Evolutionary conservation across 73 alveolate species (phyloP).

Genomic region (Paramecium pentaurelia): DNA sequence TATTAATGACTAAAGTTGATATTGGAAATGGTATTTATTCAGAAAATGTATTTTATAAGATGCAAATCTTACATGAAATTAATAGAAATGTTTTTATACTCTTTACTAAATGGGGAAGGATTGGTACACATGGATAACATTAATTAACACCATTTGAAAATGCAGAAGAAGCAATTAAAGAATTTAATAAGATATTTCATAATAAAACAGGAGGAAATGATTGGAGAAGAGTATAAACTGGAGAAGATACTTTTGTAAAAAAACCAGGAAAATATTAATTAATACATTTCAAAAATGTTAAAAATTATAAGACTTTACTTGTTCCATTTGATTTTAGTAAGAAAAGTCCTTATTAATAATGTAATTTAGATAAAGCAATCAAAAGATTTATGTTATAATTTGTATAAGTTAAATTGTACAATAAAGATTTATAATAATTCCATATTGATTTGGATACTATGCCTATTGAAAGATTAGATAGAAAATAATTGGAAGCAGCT

Average conservation of each 20-base stretch:
- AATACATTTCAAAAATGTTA: background rate
- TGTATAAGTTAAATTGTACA: constrained; percentile 8
- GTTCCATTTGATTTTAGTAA: constrained; percentile 25
- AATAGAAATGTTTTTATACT: constrained; percentile 91
- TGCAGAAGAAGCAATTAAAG: constrained; percentile 86
- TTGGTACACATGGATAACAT: constrained; percentile 95
- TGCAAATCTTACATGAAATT: constrained; percentile 90
- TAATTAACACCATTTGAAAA: constrained; percentile 92
- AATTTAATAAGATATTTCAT: constrained; percentile 84
- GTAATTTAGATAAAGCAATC: background rate
- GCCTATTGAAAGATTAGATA: constrained; percentile 29
- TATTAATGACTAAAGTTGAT: constrained; percentile 94
- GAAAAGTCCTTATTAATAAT: background rate
- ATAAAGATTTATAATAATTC: background rate
- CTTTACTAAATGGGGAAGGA: constrained; percentile 97
- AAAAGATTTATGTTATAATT: background rate
- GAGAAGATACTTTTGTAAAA: background rate
- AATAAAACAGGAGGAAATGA: constrained; percentile 3
- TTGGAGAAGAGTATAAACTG: background rate
- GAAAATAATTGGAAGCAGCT: constrained; percentile 59
- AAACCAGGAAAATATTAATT: constrained; percentile 19
- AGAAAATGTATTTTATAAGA: constrained; percentile 93
- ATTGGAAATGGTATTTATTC: constrained; percentile 92
- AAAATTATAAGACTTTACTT: background rate
- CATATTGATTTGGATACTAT: background rate